Evolutionary conservation across 441 rosid species (phyloP).

Genomic region (Syzygium syzygioides): DNA sequence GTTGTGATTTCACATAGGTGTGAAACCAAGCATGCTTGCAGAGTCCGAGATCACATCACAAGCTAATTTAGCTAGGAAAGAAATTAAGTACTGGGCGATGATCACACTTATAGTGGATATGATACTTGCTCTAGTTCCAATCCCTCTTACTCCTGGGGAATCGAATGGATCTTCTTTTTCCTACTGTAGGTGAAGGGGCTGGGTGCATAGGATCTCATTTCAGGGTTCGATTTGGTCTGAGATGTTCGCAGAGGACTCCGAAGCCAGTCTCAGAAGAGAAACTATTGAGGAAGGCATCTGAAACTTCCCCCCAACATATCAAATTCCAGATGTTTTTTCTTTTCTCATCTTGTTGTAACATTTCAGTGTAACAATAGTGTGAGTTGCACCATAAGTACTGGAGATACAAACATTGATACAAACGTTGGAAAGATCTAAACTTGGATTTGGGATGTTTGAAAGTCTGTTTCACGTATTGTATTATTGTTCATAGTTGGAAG

Average conservation of each 20-base stretch:
- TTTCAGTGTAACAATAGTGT: not conserved
- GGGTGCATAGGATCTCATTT: not conserved
- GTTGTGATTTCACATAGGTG: not conserved
- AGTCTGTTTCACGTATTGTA: not conserved
- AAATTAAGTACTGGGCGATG: not conserved
- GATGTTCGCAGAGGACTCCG: not conserved
- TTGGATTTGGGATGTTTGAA: not conserved
- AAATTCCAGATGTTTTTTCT: not conserved
- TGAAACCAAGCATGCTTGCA: not conserved
- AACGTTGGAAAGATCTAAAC: not conserved
- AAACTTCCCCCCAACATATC: not conserved
- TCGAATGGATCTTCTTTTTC: not conserved
- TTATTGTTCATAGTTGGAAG: not conserved
- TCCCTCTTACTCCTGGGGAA: slow-evolving; percentile 10
- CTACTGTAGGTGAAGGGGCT: not conserved
- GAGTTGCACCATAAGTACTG: not conserved
- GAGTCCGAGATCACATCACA: not conserved
- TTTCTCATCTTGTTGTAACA: not conserved
- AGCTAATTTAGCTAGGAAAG: not conserved
- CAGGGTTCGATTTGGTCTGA: not conserved
- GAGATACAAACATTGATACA: not conserved
- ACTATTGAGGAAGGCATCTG: not conserved
- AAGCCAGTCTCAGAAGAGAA: not conserved
- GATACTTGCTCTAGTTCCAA: slow-evolving; percentile 14
- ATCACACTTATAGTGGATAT: not conserved